phyloP scores from a whole-genome alignment of 73 alveolate genomes.

The Tetrahymena thermophila region DNA sequence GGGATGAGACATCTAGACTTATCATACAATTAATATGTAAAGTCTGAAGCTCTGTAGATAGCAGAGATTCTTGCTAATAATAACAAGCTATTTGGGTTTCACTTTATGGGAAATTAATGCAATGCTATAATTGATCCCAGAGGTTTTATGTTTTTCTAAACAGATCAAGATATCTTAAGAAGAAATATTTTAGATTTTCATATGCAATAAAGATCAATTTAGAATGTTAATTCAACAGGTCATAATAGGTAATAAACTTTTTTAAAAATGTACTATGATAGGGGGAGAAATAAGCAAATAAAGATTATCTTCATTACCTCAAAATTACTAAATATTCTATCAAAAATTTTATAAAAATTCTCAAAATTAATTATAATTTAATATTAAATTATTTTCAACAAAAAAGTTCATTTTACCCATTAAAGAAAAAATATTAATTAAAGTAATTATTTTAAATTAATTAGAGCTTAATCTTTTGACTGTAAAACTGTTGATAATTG shows the following conservation, averaged over 20 bases:
- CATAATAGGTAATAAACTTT: background rate
- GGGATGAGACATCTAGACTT: conserved; percentile 39
- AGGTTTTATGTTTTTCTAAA: conserved; percentile 18
- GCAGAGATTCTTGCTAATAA: conserved; percentile 5
- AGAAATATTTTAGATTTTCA: conserved; percentile 5
- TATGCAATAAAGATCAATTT: conserved; percentile 3
- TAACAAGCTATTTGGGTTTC: conserved; percentile 34
- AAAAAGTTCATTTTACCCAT: too few relatives aligned
- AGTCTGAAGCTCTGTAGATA: conserved; percentile 12
- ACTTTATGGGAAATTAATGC: conserved; percentile 24
- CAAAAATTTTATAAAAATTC: too few relatives aligned
- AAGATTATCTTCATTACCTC: too few relatives aligned
- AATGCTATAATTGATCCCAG: conserved; percentile 17
- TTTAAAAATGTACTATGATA: too few relatives aligned
- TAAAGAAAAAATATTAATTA: too few relatives aligned
- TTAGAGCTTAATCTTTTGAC: background rate
- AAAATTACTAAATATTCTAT: too few relatives aligned
- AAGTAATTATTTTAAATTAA: background rate
- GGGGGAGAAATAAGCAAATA: too few relatives aligned
- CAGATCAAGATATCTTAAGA: background rate
- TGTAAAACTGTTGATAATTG: conserved; percentile 10
- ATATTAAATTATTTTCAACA: too few relatives aligned
- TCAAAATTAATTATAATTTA: too few relatives aligned
- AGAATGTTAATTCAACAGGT: background rate
- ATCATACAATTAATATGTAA: conserved; percentile 20